Base-by-base conservation (phyloP, 2,329 filamentous ascomycete genomes). In the Fusarium papillatum region DNA sequence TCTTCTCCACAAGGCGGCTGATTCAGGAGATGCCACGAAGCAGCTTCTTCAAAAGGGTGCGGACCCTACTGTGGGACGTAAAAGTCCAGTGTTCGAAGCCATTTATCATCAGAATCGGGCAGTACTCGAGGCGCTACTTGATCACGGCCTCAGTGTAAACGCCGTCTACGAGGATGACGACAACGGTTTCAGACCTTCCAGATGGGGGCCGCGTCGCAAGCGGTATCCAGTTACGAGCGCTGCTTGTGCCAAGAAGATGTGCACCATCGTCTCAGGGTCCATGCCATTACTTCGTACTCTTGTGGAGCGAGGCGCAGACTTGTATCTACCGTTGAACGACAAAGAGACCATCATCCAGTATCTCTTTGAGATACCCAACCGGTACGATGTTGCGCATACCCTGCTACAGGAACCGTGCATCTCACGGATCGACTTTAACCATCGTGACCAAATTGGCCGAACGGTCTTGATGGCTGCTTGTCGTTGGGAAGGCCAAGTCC, bases 381-480 rank as follows among this genome's bases (percentile, higher is more conserved):
- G 50, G 0, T 66, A 75, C n/a, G 43, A 55, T 0, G 34, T 59
- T 1, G 1, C 61, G 5, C 29, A 74, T 1, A 29, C 53, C 2
- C 41, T 79, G 7, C 31, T 79, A 2, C 7, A 72, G 10, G 72
- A 76, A 3, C 70, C 77, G 7, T 79, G 74, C 11, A 39, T 64
- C 0, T 77, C 77, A 0, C 41, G 68, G 6, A 77, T 79, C 11
- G 64, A 79, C 43, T 74, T 79, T 7, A 34, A 77, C n/a, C 50
- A 59, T n/a, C 70, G 69, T 2, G 76, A 79, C 10, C 74, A 76
- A 16, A 62, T 16, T 5, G 74, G 76, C 1, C 67, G 70, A 1
- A 78, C 77, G 2, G 43, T 78, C 5, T 41, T 79, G 14, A 79
- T 79, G 68, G 74, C 77, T 26, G 66, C 77, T 1, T 79, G 77